Conservation (phyloP, 78 protist species). For the Salpingoeca rosetta region DNA sequence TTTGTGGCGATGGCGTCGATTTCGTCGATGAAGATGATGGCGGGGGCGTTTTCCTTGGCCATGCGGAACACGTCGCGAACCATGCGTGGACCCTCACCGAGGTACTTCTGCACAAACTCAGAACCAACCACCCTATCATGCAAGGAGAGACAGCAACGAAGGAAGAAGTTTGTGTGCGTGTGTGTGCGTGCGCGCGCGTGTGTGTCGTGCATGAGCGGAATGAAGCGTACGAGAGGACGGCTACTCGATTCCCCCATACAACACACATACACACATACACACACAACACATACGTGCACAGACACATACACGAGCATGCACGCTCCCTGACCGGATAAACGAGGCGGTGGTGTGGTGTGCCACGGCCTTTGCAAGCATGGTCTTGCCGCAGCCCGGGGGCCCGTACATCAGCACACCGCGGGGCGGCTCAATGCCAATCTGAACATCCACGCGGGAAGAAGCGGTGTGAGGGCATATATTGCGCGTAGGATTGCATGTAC, state of each 20-base stretch:
- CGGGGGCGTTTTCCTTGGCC: conserved; percentile 91
- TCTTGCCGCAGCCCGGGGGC: conserved; percentile 95
- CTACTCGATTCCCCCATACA: no score
- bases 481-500: no score
- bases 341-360: conserved; percentile 99
- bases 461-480: neutral
- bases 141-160: no score
- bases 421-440: conserved; percentile 99
- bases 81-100: conserved; percentile 99
- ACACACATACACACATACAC: no score
- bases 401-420: conserved; percentile 98
- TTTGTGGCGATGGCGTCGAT: conserved; percentile 97
- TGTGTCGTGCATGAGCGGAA: no score
- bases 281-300: no score
- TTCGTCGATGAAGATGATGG: conserved; percentile 99
- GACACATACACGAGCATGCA: no score
- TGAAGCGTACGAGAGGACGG: no score
- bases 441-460: conserved; percentile 13
- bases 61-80: conserved; percentile 97
- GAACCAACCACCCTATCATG: conserved; percentile 86
- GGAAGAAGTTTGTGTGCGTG: no score
- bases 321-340: conserved; percentile 72
- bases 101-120: conserved; percentile 99
- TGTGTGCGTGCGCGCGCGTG: no score
- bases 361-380: conserved; percentile 84